Conservation (phyloP, 139 green algal genomes). For the Chlamydomonas sphaeroides region DNA sequence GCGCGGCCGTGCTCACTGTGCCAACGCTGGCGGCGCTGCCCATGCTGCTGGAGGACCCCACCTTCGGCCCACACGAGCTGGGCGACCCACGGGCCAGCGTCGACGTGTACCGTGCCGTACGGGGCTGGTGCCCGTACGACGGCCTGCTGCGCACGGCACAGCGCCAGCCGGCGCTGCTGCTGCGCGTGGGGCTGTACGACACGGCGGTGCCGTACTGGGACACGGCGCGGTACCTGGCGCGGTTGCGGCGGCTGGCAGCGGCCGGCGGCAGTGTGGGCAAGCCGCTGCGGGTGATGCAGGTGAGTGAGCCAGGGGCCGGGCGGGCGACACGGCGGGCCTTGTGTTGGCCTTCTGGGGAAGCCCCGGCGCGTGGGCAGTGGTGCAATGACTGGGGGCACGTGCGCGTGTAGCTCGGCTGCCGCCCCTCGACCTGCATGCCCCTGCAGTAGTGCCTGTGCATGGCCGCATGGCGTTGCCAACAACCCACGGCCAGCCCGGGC, state of each 20-base stretch:
- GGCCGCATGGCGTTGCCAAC: no score
- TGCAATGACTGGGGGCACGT: no score
- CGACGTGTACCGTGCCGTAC: background rate
- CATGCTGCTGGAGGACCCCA: background rate
- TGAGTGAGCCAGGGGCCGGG: background rate
- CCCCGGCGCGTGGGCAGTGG: no score
- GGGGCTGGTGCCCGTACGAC: constrained; percentile 20
- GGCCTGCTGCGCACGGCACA: background rate
- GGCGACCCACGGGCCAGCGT: background rate
- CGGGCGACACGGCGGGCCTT: no score
- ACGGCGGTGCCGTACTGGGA: constrained; percentile 38
- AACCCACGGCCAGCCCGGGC: no score
- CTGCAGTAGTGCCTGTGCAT: no score
- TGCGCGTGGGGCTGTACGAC: constrained; percentile 30
- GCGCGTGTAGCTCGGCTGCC: no score
- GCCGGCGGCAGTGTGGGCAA: background rate
- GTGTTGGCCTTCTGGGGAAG: no score
- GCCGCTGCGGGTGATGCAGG: constrained; percentile 31
- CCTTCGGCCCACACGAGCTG: constrained; percentile 31
- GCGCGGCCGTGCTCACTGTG: constrained; percentile 24
- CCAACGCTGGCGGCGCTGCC: background rate
- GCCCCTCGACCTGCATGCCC: no score
- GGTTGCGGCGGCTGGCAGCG: background rate
- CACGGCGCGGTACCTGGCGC: constrained; percentile 14
- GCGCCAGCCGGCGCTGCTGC: background rate